Evolutionary conservation across 176 grass and related monocot species (phyloP).

Genomic region (Oryza punctata): DNA sequence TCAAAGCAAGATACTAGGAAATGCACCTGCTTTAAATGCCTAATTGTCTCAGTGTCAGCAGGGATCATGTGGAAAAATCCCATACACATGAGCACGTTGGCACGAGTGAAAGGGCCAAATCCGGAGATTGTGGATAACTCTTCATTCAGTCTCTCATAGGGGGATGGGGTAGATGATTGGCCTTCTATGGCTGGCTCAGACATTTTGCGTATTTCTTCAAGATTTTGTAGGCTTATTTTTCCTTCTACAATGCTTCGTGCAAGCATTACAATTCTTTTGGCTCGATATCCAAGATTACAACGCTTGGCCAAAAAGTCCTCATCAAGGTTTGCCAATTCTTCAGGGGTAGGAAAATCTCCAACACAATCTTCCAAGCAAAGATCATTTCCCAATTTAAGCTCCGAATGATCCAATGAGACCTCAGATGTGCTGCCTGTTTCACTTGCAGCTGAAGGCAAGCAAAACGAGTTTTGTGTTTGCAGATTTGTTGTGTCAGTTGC

Average conservation of each 20-base stretch:
- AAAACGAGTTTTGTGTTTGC: slow-evolving; percentile 4
- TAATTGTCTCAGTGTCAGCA: slow-evolving; percentile 70
- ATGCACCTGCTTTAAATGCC: slow-evolving; percentile 70
- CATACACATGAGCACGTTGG: slow-evolving; percentile 87
- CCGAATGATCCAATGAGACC: slow-evolving; percentile 19
- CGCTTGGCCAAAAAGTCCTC: slow-evolving; percentile 42
- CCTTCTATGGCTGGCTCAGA: slow-evolving; percentile 21
- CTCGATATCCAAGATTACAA: slow-evolving; percentile 78
- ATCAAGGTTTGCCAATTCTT: slow-evolving; percentile 66
- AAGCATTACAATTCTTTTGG: slow-evolving; percentile 61
- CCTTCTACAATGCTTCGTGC: slow-evolving; percentile 56
- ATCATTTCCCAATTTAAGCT: not conserved
- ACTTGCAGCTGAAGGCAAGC: slow-evolving; percentile 9
- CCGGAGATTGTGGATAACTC: slow-evolving; percentile 55
- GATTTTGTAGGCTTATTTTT: slow-evolving; percentile 45
- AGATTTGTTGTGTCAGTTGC: not conserved
- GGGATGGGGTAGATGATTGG: slow-evolving; percentile 22
- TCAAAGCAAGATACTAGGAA: not conserved
- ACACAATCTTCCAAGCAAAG: slow-evolving; percentile 5
- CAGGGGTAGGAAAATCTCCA: slow-evolving; percentile 64
- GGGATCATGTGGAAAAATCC: slow-evolving; percentile 75
- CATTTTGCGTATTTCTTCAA: slow-evolving; percentile 55
- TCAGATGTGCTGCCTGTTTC: slow-evolving; percentile 17
- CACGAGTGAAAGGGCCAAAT: slow-evolving; percentile 83
- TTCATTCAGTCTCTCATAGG: slow-evolving; percentile 49